phyloP scores from a whole-genome alignment of 2,329 filamentous ascomycete genomes.

The Scytalidium sp. region DNA sequence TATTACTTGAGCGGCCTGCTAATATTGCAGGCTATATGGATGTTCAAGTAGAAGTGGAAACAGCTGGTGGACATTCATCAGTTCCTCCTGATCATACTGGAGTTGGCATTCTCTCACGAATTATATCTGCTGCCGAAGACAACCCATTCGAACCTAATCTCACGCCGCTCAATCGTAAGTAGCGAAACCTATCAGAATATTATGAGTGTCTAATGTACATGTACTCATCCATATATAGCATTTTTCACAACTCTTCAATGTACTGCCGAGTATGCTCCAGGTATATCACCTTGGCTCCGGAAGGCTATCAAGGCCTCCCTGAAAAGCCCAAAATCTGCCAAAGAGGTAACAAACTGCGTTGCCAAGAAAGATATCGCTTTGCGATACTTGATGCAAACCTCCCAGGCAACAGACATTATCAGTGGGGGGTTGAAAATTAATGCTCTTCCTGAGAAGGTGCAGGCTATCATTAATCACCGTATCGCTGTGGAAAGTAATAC shows the following conservation, averaged over 20 bases:
- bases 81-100: slow-evolving; percentile 61
- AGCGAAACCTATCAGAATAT: too few relatives aligned
- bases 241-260: slow-evolving; percentile 12
- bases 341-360: slow-evolving; percentile 13
- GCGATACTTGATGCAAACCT: slow-evolving; percentile 54
- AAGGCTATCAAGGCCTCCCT: slow-evolving; percentile 14
- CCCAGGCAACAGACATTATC: slow-evolving; percentile 53
- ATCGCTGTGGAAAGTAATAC: slow-evolving; percentile 29
- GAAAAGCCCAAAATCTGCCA: slow-evolving; percentile 14
- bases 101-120: slow-evolving; percentile 66
- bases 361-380: slow-evolving; percentile 11
- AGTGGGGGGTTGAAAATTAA: slow-evolving; percentile 55
- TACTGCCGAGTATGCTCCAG: slow-evolving; percentile 12
- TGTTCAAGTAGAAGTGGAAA: slow-evolving; percentile 54
- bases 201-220: too few relatives aligned
- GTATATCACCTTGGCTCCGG: slow-evolving; percentile 12
- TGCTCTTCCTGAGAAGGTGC: slow-evolving; percentile 53
- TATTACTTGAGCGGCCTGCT: neutral
- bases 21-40: slow-evolving; percentile 22
- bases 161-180: slow-evolving; percentile 11
- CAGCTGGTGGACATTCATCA: slow-evolving; percentile 60
- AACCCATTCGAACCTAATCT: slow-evolving; percentile 52
- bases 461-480: slow-evolving; percentile 52
- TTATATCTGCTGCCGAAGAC: slow-evolving; percentile 61
- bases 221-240: neutral